These are phyloP conservation scores for Fusarium sp. DNA, from an alignment of 2,329 filamentous ascomycete genomes.

Conservation along the genomic window DNA sequence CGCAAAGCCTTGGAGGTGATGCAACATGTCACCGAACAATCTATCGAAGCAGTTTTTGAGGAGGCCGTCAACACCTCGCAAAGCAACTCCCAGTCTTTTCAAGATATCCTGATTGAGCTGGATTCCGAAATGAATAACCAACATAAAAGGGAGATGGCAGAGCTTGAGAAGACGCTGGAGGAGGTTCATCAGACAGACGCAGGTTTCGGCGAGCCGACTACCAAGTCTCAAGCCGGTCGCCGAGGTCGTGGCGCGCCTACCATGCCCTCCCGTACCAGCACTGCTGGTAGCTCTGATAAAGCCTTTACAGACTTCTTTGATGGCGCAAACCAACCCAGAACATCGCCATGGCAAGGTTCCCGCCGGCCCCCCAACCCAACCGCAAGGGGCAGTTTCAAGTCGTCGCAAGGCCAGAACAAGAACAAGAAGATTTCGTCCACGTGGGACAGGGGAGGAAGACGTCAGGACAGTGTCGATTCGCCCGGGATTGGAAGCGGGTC, in stretches of 20 bases:
- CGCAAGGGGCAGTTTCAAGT: background rate
- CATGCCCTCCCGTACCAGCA: background rate
- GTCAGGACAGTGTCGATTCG: background rate
- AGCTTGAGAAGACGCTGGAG: background rate
- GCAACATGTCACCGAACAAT: background rate
- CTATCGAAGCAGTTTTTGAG: slow-evolving; percentile 1
- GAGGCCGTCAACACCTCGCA: background rate
- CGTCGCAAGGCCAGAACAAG: background rate
- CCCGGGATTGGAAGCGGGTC: background rate
- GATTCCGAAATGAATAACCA: background rate
- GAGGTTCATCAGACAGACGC: background rate
- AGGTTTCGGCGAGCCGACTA: background rate
- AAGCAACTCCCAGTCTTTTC: background rate
- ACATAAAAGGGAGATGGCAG: too few relatives aligned
- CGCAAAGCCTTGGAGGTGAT: background rate
- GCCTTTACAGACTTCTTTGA: background rate
- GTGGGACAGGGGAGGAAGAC: background rate
- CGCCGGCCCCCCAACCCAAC: background rate
- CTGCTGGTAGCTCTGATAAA: background rate
- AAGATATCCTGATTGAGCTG: background rate
- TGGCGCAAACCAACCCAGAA: background rate
- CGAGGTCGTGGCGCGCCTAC: background rate
- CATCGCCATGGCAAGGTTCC: background rate
- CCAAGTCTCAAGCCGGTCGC: background rate
- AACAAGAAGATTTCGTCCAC: background rate